Evolutionary conservation across 2,329 filamentous ascomycete genomes (phyloP), one percentile per base, ranked within the genome.

Genomic region (Talaromyces sp.): DNA sequence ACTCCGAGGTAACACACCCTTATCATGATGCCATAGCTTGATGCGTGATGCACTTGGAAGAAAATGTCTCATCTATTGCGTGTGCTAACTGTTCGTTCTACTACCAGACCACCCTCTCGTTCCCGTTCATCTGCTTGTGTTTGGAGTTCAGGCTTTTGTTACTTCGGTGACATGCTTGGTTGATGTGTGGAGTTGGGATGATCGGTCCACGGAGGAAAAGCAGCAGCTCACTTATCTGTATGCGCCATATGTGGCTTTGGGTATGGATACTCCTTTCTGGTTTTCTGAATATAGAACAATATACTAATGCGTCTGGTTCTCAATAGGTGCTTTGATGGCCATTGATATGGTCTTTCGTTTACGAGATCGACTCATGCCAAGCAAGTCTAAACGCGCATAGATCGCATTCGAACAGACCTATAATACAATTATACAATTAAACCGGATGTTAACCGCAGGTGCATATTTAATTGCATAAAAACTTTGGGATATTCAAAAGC

Each of bases 101-200:
- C 9, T 20, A n/a, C 10, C 51, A 83, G 81, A 84, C 63, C 78
- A 85, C 50, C 79, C 83, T 0, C 76, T 81, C 43, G 60, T 85
- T 4, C 83, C 85, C 0, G 69, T 88, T 0, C 80, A 85, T 46
- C 73, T 89, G 1, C 77, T 88, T 1, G 70, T 84, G 2, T 88
- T 82, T 60, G 80, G 82, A 0, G 68, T 83, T 9, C 79, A 87
- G 63, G 82, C 84, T 0, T 82, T 79, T 32, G 57, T 88, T 50
- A 87, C 86, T 1, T 87, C 86, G 0, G 63, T 82, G 37, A 82
- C 83, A 0, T 89, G 86, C 62, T 76, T 88, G 41, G 77, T 80
- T 2, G 86, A 88, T 51, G 83, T 82, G 59, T 71, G 81, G 69
- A 76, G 74, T 57, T 89, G 86, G 83, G 65, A 69, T 2, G 74